These are phyloP conservation scores for Gillenia trifoliata DNA, from an alignment of 306 rosid genomes.

Conservation along the genomic window DNA sequence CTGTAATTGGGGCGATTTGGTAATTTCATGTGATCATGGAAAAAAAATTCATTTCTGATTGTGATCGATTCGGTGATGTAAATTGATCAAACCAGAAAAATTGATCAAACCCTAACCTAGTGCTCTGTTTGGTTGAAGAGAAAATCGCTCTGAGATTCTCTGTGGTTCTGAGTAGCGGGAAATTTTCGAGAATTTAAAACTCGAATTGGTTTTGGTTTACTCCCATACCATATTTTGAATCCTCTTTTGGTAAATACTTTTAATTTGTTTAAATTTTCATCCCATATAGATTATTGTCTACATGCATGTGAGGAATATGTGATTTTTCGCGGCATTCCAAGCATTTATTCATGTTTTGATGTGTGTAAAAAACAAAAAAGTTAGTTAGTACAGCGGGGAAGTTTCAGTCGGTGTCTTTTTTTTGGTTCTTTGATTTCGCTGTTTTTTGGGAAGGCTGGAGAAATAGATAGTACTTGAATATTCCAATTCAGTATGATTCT, in stretches of 20 bases:
- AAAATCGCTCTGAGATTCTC: neutral
- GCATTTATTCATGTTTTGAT: neutral
- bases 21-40: slow-evolving; percentile 5
- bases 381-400: too few relatives aligned
- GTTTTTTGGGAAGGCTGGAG: too few relatives aligned
- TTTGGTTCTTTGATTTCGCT: too few relatives aligned
- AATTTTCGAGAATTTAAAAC: neutral
- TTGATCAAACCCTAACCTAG: slow-evolving; percentile 15
- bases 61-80: neutral
- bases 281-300: neutral
- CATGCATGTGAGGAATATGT: neutral
- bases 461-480: neutral
- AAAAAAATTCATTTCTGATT: neutral
- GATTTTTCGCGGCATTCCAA: neutral
- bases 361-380: too few relatives aligned
- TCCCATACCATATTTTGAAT: neutral
- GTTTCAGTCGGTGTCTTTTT: too few relatives aligned
- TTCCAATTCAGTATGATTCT: neutral
- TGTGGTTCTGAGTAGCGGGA: neutral
- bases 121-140: neutral
- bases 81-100: neutral
- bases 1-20: neutral
- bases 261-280: neutral
- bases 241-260: too few relatives aligned
- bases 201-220: neutral